Evolutionary conservation across 495 filamentous ascomycete species (phyloP).

Genomic region (Xylona heveae): DNA sequence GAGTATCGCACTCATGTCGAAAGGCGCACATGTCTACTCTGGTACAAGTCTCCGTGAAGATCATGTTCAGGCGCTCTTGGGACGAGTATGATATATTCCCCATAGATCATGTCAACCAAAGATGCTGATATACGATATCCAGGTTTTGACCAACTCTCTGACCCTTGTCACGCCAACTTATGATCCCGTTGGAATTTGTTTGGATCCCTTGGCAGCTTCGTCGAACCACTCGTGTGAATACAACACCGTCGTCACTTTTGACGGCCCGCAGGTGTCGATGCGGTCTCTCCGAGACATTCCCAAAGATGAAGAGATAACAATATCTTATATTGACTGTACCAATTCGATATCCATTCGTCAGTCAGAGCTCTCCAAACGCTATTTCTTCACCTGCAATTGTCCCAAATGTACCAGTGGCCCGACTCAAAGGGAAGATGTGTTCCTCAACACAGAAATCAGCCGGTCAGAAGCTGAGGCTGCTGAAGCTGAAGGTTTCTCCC

Average conservation of each 20-base stretch:
- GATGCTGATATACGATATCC: constrained; percentile 1
- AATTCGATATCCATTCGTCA: constrained; percentile 25
- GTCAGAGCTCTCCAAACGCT: constrained; percentile 29
- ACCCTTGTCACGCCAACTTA: constrained; percentile 35
- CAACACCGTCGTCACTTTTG: constrained; percentile 42
- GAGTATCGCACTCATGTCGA: constrained; percentile 27
- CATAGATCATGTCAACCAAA: neutral
- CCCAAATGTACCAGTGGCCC: constrained; percentile 22
- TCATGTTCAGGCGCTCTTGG: constrained; percentile 19
- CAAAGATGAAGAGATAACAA: constrained; percentile 37
- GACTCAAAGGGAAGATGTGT: constrained; percentile 8
- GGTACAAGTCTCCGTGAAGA: constrained; percentile 20
- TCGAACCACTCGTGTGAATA: constrained; percentile 56
- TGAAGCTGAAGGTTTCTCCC: neutral
- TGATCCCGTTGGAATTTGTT: constrained; percentile 36
- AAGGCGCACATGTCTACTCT: constrained; percentile 30
- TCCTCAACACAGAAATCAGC: neutral
- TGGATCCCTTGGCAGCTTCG: constrained; percentile 32
- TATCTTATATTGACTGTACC: constrained; percentile 46
- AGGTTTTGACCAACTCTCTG: constrained; percentile 35
- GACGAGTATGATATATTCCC: constrained; percentile 17
- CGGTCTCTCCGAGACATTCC: constrained; percentile 25
- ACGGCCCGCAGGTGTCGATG: constrained; percentile 23
- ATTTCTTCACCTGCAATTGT: constrained; percentile 48
- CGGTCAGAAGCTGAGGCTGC: neutral